These are phyloP conservation scores for Dothistroma septosporum DNA, from an alignment of 2,329 filamentous ascomycete genomes.

Conservation along the genomic window DNA sequence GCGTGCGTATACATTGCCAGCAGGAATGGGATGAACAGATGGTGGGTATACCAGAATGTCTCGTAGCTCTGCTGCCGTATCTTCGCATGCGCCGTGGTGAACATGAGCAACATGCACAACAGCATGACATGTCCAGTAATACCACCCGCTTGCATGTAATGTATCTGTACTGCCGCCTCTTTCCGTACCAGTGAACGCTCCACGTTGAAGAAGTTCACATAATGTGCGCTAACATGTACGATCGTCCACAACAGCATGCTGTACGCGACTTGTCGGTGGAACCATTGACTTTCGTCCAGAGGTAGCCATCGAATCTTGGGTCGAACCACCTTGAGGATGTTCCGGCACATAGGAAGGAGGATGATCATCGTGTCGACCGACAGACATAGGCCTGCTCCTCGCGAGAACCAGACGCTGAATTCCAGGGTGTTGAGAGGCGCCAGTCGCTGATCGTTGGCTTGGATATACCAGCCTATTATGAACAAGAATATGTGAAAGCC, in stretches of 20 bases:
- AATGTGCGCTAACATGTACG: constrained; percentile 75
- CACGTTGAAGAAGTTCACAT: constrained; percentile 98
- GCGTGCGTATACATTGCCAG: constrained; percentile 94
- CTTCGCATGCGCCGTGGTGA: constrained; percentile 86
- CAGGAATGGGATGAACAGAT: constrained; percentile 95
- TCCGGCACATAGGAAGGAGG: constrained; percentile 89
- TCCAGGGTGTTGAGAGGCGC: constrained; percentile 73
- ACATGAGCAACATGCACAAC: constrained; percentile 98
- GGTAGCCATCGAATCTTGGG: constrained; percentile 86
- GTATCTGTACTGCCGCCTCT: constrained; percentile 78
- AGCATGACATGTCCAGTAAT: constrained; percentile 97
- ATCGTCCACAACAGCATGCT: constrained; percentile 76
- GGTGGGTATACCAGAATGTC: constrained; percentile 99
- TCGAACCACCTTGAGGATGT: constrained; percentile 75
- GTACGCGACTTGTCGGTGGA: constrained; percentile 93
- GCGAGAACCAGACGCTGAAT: constrained; percentile 93
- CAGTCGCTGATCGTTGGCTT: constrained; percentile 63
- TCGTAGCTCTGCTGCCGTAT: constrained; percentile 97
- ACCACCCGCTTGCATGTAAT: constrained; percentile 83
- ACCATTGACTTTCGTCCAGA: constrained; percentile 95
- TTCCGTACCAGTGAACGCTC: constrained; percentile 79
- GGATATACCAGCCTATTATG: constrained; percentile 53
- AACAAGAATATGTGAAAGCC: constrained; percentile 37
- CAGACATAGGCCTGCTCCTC: constrained; percentile 83
- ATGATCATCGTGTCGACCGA: constrained; percentile 83